Conservation (phyloP, 345 rosid genomes). For the Dipteronia dyeriana region DNA sequence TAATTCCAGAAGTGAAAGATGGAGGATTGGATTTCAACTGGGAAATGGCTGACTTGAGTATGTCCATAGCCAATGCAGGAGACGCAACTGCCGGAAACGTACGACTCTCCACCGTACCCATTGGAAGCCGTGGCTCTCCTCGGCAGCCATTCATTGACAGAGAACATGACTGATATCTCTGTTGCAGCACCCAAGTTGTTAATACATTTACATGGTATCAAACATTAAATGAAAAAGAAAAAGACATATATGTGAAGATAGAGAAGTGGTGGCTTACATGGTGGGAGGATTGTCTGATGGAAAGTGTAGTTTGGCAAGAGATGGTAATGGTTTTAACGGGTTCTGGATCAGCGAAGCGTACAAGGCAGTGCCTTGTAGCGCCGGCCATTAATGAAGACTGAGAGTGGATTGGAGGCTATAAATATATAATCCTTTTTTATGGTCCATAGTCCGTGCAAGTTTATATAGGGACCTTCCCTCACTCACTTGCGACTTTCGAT, state of each 20-base stretch:
- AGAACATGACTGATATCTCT: constrained; percentile 41
- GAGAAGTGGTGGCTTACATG: constrained; percentile 20
- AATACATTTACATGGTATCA: neutral
- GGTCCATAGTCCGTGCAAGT: neutral
- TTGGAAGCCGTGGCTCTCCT: constrained; percentile 42
- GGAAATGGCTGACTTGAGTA: constrained; percentile 48
- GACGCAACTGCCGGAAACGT: constrained; percentile 51
- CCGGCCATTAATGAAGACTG: constrained; percentile 13
- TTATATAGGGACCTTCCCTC: neutral
- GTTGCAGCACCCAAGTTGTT: neutral
- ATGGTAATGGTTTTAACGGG: constrained; percentile 18
- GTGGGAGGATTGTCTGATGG: constrained; percentile 28
- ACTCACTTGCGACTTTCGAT: neutral
- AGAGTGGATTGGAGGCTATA: neutral
- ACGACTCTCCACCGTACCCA: constrained; percentile 56
- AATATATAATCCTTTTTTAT: no score
- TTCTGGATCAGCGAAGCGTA: constrained; percentile 32
- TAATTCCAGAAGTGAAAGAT: constrained; percentile 57
- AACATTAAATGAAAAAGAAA: neutral
- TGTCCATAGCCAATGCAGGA: constrained; percentile 56
- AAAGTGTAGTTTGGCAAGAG: constrained; percentile 10
- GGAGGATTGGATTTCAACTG: constrained; percentile 54
- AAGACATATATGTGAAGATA: neutral
- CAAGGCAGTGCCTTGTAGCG: constrained; percentile 26
- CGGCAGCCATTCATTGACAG: constrained; percentile 83